Evolutionary conservation across 257 asterid species (phyloP), one percentile per base, ranked within the genome.

Genomic region (Knoxia roxburghii): DNA sequence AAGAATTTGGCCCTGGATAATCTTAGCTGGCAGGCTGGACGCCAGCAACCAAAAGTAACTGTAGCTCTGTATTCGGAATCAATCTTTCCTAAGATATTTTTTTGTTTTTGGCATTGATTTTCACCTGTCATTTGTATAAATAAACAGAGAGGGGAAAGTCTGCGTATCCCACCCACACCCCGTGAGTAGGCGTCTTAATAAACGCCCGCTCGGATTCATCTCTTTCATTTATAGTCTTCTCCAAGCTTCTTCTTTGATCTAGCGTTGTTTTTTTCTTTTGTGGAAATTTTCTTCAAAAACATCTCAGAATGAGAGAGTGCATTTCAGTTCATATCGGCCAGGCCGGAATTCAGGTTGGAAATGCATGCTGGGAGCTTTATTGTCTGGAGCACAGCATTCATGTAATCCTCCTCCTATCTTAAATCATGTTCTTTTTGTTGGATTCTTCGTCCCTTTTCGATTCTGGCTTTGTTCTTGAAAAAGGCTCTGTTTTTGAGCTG

Each of bases 381-480:
- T 68, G 74, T 67, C 74, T 74, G 20, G 78, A 74, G 70, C 78
- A 74, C 66, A 74, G 78, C 74, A 74, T 74, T 68, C 71, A 68
- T 74, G 77, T 67, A 21, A n/a, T n/a, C n/a, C n/a, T n/a, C n/a
- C n/a, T 37, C 1, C 23, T 51, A 21, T 20, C 48, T 4, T 43
- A 1, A n/a, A 14, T 14, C 29, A 4, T 58, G 9, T 33, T 9
- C 32, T 20, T 18, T 6, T 6, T 6, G 27, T 20, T 8, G 30
- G 12, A 6, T 52, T 52, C 12, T 11, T 52, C 7, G 7, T n/a
- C 24, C 24, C 24, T 20, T 17, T 2, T 50, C 7, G 2, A 1
- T 13, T 13, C 46, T 41, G 46, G 9, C 14, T 45, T 45, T 45
- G 50, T 20, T 1, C 14, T 0, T 45, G 20, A 12, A 45, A 37